Evolutionary conservation across 2,329 filamentous ascomycete genomes (phyloP).

Genomic region (Ophiostoma tasmaniense): DNA sequence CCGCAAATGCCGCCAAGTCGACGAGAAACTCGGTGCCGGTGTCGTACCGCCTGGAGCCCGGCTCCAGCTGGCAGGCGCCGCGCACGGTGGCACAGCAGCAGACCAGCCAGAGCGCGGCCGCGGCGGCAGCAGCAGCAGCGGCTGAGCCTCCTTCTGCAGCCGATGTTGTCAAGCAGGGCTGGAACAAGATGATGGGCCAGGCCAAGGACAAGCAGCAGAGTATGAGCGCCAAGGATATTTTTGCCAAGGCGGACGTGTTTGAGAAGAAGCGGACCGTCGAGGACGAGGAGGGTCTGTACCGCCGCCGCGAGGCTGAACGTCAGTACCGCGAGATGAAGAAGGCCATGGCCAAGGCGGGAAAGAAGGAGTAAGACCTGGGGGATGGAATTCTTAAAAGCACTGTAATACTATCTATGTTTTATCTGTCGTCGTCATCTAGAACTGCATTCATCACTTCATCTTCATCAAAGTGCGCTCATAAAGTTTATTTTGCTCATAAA

Average conservation of each 20-base stretch:
- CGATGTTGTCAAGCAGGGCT: constrained; percentile 20
- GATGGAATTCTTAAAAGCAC: not conserved
- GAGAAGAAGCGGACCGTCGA: constrained; percentile 57
- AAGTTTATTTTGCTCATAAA: not conserved
- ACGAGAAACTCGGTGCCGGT: constrained; percentile 2
- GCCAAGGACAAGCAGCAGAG: constrained; percentile 21
- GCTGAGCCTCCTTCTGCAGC: constrained; percentile 13
- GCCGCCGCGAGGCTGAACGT: constrained; percentile 21
- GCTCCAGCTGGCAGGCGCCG: constrained; percentile 27
- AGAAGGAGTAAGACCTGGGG: not conserved
- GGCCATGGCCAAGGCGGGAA: constrained; percentile 11
- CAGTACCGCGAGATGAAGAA: constrained; percentile 20
- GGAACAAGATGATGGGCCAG: constrained; percentile 19
- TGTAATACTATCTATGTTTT: not conserved
- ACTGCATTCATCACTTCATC: not conserved
- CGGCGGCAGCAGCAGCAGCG: constrained; percentile 16
- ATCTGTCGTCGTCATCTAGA: not conserved
- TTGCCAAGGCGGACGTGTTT: constrained; percentile 23
- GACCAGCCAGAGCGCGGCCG: constrained; percentile 10
- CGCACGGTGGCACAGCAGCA: constrained; percentile 22
- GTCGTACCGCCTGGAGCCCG: constrained; percentile 16
- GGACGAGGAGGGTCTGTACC: constrained; percentile 21
- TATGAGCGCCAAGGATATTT: constrained; percentile 15
- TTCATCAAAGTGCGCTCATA: not conserved
- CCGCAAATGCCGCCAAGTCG: not conserved